phyloP scores from a whole-genome alignment of 1,284 basidiomycete species.

The Tilletia indica region DNA sequence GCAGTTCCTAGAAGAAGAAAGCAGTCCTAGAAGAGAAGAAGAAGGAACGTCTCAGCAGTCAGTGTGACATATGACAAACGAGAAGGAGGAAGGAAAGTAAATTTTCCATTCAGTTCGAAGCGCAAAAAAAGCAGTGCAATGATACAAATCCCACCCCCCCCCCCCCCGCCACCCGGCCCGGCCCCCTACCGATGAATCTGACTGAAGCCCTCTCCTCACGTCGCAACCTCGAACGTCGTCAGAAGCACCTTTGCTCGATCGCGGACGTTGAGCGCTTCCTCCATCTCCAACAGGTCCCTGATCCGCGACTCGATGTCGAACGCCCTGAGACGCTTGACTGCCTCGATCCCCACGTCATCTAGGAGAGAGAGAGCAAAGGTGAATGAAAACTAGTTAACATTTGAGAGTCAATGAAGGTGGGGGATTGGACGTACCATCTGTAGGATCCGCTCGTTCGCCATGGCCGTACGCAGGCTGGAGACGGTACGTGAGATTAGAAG shows the following conservation, averaged over 20 bases:
- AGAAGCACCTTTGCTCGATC: conserved; percentile 32
- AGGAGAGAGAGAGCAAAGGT: background rate
- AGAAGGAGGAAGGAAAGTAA: no score
- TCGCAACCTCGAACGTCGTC: conserved; percentile 25
- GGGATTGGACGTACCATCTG: conserved; percentile 14
- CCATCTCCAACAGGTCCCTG: conserved; percentile 27
- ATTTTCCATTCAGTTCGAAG: no score
- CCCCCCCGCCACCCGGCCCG: no score
- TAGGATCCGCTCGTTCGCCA: background rate
- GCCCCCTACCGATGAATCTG: no score
- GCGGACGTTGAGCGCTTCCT: conserved; percentile 33
- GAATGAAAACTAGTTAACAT: background rate
- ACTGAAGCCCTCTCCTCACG: no score
- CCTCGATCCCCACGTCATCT: conserved; percentile 20
- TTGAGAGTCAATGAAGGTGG: background rate
- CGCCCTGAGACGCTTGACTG: conserved; percentile 24
- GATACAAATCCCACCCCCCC: no score
- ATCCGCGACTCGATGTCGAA: conserved; percentile 33
- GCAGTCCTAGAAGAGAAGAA: conserved; percentile 36
- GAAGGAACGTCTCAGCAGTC: no score
- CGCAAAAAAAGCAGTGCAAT: no score
- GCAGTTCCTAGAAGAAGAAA: no score
- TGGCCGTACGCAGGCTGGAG: conserved; percentile 15
- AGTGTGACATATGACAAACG: no score
- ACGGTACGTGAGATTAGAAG: conserved; percentile 28